Conservation (phyloP, 2,329 filamentous ascomycete species). For the Aspergillus aculeatinus region DNA sequence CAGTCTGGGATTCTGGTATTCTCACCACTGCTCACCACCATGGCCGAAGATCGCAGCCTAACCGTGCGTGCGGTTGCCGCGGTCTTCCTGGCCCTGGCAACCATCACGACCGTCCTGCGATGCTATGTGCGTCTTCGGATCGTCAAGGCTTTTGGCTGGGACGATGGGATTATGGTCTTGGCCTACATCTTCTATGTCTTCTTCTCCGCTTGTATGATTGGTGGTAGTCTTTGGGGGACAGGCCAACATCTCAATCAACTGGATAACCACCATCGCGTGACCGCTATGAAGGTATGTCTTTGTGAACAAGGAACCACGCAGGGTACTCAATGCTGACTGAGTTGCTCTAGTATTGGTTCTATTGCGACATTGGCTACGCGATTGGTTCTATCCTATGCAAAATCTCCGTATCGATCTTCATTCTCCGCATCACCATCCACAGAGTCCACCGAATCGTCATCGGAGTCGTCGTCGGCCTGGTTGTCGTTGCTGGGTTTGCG, state of each 20-base stretch:
- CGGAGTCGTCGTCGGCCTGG: conserved; percentile 41
- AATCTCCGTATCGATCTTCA: conserved; percentile 50
- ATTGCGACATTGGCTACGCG: conserved; percentile 52
- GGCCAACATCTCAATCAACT: conserved; percentile 19
- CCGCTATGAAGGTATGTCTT: conserved; percentile 19
- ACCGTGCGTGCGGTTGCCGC: conserved; percentile 27
- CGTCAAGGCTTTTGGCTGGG: conserved; percentile 41
- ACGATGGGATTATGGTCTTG: conserved; percentile 34
- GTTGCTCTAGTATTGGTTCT: conserved; percentile 41
- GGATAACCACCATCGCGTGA: conserved; percentile 8
- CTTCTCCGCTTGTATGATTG: conserved; percentile 23
- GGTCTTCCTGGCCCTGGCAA: conserved; percentile 42
- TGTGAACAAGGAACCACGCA: background rate
- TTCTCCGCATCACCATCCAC: conserved; percentile 48
- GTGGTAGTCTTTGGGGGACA: conserved; percentile 24
- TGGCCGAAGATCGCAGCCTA: conserved; percentile 14
- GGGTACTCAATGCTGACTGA: background rate
- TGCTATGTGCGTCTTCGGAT: conserved; percentile 43
- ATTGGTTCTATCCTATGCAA: conserved; percentile 47
- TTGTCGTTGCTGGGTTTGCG: conserved; percentile 41
- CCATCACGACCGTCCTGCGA: conserved; percentile 39
- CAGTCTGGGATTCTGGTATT: background rate
- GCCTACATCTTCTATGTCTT: conserved; percentile 22
- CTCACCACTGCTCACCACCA: background rate
- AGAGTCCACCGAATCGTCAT: conserved; percentile 47